Conservation (phyloP, 1,284 basidiomycete species). For the Rhodotorula sp. region DNA sequence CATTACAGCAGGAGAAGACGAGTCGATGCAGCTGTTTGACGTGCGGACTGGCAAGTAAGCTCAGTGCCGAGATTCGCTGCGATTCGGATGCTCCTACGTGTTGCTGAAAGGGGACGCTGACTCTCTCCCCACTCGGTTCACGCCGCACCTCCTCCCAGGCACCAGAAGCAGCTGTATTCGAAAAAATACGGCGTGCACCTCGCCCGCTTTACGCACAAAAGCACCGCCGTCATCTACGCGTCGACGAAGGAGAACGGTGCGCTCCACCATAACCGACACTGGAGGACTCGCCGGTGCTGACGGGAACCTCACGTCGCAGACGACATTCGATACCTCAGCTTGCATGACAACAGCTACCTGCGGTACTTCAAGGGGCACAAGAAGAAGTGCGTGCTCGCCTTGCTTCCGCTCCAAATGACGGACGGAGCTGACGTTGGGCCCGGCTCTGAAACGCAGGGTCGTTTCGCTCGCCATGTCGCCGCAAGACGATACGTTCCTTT, state of each 20-base stretch:
- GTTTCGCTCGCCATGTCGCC: constrained; percentile 89
- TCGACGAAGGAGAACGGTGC: constrained; percentile 85
- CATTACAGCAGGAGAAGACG: constrained; percentile 88
- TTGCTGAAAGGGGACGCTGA: neutral
- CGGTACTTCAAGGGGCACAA: constrained; percentile 96
- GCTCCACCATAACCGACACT: neutral
- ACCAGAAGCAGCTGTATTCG: constrained; percentile 74
- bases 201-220: constrained; percentile 89
- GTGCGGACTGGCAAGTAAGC: constrained; percentile 86
- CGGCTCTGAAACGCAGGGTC: constrained; percentile 56
- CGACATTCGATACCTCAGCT: constrained; percentile 87
- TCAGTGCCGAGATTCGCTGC: constrained; percentile 49
- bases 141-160: constrained; percentile 53
- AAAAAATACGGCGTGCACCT: constrained; percentile 96
- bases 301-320: constrained; percentile 49
- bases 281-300: neutral
- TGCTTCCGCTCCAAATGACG: too few relatives aligned
- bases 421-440: neutral
- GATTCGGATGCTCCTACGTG: neutral
- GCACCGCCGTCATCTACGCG: constrained; percentile 78
- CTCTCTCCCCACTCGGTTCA: neutral
- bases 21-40: constrained; percentile 84
- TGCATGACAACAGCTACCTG: constrained; percentile 94
- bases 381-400: constrained; percentile 54
- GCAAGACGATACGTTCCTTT: constrained; percentile 91